Conservation (phyloP, 1,139 yeast genomes). For the Nematodospora anomalae region DNA sequence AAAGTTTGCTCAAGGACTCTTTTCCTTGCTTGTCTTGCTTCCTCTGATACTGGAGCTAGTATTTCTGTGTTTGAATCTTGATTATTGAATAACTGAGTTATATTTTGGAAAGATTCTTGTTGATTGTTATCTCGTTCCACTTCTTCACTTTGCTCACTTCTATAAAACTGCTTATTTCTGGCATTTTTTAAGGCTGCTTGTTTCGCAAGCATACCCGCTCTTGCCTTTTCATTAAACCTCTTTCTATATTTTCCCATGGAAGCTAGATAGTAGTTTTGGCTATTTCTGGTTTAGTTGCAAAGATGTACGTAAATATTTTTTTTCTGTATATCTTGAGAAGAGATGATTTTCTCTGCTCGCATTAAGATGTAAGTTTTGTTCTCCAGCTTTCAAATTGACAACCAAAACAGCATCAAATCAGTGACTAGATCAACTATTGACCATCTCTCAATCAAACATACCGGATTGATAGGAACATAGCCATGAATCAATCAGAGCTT, state of each 20-base stretch:
- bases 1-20: slow-evolving; percentile 62
- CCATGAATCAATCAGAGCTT: slow-evolving; percentile 26
- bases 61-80: slow-evolving; percentile 63
- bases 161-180: slow-evolving; percentile 64
- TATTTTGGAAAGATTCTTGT: slow-evolving; percentile 8
- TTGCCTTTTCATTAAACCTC: slow-evolving; percentile 82
- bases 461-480: no score
- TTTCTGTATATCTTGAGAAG: slow-evolving; percentile 3
- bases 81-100: slow-evolving; percentile 5
- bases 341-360: no score
- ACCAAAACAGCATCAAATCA: no score
- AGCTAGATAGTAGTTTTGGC: neutral
- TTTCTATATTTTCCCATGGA: slow-evolving; percentile 79
- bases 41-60: slow-evolving; percentile 48
- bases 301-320: no score
- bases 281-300: slow-evolving; percentile 3
- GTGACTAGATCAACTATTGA: no score
- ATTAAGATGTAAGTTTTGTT: neutral
- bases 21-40: slow-evolving; percentile 65
- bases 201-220: slow-evolving; percentile 81
- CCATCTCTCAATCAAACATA: no score
- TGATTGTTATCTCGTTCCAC: slow-evolving; percentile 16
- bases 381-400: neutral
- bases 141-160: slow-evolving; percentile 26
- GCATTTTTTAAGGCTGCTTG: slow-evolving; percentile 68